A percentile compares a stretch with the other conserved stretches of the same genome.
phyloP scores from a whole-genome alignment of 2,329 filamentous ascomycete genomes.

The Cladobotryum mycophilum region DNA sequence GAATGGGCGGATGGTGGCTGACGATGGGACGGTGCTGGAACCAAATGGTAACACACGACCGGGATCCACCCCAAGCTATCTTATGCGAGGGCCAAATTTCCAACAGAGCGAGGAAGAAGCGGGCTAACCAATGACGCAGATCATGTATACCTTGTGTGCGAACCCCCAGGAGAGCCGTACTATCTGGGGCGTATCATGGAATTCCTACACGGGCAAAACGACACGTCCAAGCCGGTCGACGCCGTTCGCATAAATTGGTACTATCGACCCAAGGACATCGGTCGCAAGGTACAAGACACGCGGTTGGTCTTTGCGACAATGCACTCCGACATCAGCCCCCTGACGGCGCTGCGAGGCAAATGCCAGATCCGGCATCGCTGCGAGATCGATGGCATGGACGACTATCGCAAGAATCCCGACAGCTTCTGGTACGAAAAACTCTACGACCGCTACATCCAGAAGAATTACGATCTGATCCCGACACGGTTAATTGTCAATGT shows the following conservation, averaged over 20 bases:
- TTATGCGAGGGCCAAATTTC: slow-evolving; percentile 11
- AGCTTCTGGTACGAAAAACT: slow-evolving; percentile 96
- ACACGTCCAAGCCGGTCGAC: slow-evolving; percentile 68
- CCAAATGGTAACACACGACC: slow-evolving; percentile 65
- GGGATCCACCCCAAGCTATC: slow-evolving; percentile 23
- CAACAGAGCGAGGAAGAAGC: slow-evolving; percentile 6
- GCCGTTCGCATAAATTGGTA: slow-evolving; percentile 95
- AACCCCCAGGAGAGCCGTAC: slow-evolving; percentile 95
- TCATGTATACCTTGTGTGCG: slow-evolving; percentile 92
- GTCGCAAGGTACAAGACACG: slow-evolving; percentile 83
- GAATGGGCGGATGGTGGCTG: slow-evolving; percentile 74
- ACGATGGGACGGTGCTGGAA: slow-evolving; percentile 79
- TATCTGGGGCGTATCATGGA: slow-evolving; percentile 98
- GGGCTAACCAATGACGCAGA: slow-evolving; percentile 40
- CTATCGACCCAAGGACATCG: slow-evolving; percentile 93
- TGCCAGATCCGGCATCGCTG: slow-evolving; percentile 84
- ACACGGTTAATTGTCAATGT: slow-evolving; percentile 93
- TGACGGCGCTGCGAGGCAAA: slow-evolving; percentile 88
- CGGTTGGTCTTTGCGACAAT: slow-evolving; percentile 92
- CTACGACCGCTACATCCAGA: slow-evolving; percentile 96
- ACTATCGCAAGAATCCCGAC: slow-evolving; percentile 78
- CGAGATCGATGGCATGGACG: slow-evolving; percentile 76
- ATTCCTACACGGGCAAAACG: slow-evolving; percentile 78
- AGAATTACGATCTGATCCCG: slow-evolving; percentile 94
- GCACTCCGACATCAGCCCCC: slow-evolving; percentile 93